phyloP scores from a whole-genome alignment of 2,329 filamentous ascomycete genomes.

The Aspergillus neoniger region DNA sequence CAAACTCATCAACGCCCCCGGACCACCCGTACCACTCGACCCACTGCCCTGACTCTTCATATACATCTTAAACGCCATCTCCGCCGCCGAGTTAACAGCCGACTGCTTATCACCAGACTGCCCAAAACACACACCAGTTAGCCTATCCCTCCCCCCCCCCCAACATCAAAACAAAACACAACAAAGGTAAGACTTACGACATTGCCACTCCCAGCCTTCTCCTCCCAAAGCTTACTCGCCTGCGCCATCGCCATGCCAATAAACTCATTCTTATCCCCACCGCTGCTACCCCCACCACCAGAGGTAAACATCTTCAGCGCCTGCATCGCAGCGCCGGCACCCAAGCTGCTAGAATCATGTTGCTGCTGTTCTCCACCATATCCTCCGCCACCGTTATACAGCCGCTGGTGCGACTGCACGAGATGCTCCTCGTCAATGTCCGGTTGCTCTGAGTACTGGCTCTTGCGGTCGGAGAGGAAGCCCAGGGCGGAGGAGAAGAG shows the following conservation, averaged over 20 bases:
- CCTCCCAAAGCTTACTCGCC: constrained; percentile 74
- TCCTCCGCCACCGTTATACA: constrained; percentile 57
- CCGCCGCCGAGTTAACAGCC: constrained; percentile 74
- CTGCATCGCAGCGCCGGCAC: constrained; percentile 53
- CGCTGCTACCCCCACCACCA: constrained; percentile 45
- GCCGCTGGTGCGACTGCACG: constrained; percentile 72
- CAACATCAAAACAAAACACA: neutral
- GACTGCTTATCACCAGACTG: constrained; percentile 73
- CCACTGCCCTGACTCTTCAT: constrained; percentile 70
- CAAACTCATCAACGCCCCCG: constrained; percentile 57
- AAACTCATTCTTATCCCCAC: constrained; percentile 70
- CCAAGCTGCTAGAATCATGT: constrained; percentile 49
- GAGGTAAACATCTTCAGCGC: constrained; percentile 75
- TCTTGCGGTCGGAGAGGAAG: constrained; percentile 52
- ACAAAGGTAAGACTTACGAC: constrained; percentile 45
- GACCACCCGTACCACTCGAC: constrained; percentile 47
- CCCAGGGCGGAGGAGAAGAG: constrained; percentile 61
- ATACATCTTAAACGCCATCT: constrained; percentile 90
- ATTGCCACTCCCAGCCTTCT: constrained; percentile 64
- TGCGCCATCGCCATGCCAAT: constrained; percentile 85
- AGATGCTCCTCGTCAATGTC: constrained; percentile 66
- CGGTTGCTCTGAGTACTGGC: constrained; percentile 51
- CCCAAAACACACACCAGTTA: neutral
- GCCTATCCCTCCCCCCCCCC: too few species aligned
- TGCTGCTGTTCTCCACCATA: neutral